Evolutionary conservation across 75 land plant species (phyloP), one percentile per base, ranked within the genome.

Genomic region (Sequoia sempervirens): DNA sequence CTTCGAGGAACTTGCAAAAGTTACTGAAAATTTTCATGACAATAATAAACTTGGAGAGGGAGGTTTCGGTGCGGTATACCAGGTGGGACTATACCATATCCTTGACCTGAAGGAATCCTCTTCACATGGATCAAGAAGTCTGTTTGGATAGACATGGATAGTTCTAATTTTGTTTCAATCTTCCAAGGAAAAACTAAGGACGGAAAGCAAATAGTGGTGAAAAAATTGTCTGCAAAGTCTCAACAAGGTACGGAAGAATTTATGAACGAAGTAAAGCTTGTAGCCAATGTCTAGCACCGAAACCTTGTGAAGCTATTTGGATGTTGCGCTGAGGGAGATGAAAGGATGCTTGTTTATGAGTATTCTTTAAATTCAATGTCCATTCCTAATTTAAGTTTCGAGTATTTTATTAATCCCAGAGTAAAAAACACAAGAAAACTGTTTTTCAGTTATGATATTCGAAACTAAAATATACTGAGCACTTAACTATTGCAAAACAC

Each of bases 281-380:
- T 89, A 11, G 47, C 83, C n/a, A 81, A 47, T 78, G 81, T 87
- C 18, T 58, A 61, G 40, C 90, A 89, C 40, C 82, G 83, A 66
- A 88, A 89, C 73, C 87, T 88, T 47, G 87, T 88, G n/a, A 79
- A 84, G 50, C 86, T 89, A 9, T 18, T 74, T 17, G 90, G 90
- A 5, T 89, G 90, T 68, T 89, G 90, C 43, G 72, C 73, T 28
- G 81, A 84, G 82, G 90, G 83, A 12, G 32, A 6, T 4, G 87
- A 88, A 28, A 75, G 87, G 23, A 2, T 89, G 18, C 30, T 89
- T 41, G 86, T 89, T 15, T 89, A 88, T 32, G 90, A 89, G 80
- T 89, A 88, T n/a, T n/a, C n/a, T n/a, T n/a, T n/a, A n/a, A n/a
- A n/a, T n/a, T n/a, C n/a, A n/a, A n/a, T n/a, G n/a, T n/a, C n/a